Percentiles rank a stretch among this genome's conserved stretches.
Evolutionary conservation across 1,284 basidiomycete species (phyloP).

Genomic region (Somion occarium): DNA sequence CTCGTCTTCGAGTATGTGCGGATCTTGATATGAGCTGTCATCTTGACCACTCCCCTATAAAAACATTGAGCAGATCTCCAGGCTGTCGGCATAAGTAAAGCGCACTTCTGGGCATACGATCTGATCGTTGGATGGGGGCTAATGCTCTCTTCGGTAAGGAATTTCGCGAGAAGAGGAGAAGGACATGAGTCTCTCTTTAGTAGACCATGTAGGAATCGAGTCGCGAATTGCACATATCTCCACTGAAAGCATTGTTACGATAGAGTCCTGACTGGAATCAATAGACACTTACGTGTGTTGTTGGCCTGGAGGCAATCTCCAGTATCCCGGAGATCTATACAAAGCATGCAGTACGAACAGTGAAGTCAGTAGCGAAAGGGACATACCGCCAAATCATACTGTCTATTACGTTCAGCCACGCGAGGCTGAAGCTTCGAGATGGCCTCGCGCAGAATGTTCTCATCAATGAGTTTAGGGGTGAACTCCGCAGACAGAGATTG

Average conservation of each 20-base stretch:
- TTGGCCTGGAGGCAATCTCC: constrained; percentile 57
- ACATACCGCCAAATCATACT: constrained; percentile 48
- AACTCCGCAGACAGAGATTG: constrained; percentile 47
- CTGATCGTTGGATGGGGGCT: constrained; percentile 85
- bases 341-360: too few relatives aligned
- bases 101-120: constrained; percentile 54
- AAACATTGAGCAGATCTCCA: constrained; percentile 5
- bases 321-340: constrained; percentile 60
- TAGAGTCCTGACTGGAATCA: constrained; percentile 3
- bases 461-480: constrained; percentile 36
- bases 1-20: constrained; percentile 71
- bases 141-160: constrained; percentile 64
- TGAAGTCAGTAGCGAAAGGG: too few relatives aligned
- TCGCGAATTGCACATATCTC: constrained; percentile 83
- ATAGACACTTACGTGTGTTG: constrained; percentile 62
- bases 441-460: constrained; percentile 39
- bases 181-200: constrained; percentile 73
- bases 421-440: constrained; percentile 37
- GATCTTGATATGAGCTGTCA: constrained; percentile 79
- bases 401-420: constrained; percentile 36
- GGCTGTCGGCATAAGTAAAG: background rate
- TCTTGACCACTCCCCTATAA: constrained; percentile 66
- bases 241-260: constrained; percentile 48
- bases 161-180: constrained; percentile 58
- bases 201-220: constrained; percentile 68